Base-by-base conservation (phyloP, 495 filamentous ascomycete genomes). In the Chaetomidium leptoderma region DNA sequence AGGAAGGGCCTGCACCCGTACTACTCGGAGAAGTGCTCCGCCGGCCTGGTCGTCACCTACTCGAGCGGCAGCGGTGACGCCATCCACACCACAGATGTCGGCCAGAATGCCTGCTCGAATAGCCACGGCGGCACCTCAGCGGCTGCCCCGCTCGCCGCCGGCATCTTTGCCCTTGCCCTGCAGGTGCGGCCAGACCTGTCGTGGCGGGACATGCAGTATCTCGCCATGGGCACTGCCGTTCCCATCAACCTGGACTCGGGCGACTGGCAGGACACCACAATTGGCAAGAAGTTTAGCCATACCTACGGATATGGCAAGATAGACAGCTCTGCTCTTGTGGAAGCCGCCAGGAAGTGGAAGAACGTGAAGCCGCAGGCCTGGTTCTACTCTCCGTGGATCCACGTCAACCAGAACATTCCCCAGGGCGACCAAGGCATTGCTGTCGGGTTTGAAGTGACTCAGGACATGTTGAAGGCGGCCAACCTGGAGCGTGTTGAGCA, bases 71-170 rank as follows among this genome's bases (percentile, higher is more conserved):
- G 84, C 58, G 83, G 81, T 40, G 90, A 96, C 73, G 79, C 88
- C 4, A 98, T 98, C 57, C 90, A 96, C 72, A 98, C 93, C 16
- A 98, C 93, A 8, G 95, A 98, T 64, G 91, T 98, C 44, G 95
- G 93, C 23, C 72, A 76, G 21, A 86, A 96, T 69, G 71, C 79
- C 57, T 98, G 93, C 74, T 89, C 85, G 61, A 72, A 72, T 46
- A 72, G 75, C 16, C 93, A 98, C 69, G 93, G 93, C 27, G 93
- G 93, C 58, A 98, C 93, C n/a, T 97, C 93, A 14, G 93, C 93
- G 32, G 93, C 93, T 17, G 93, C 92, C 16, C 93, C 93, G 23
- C 79, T 98, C 19, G 95, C 87, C 29, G 92, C 89, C 32, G 93
- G 95, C 26, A 86, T 93, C 42, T 89, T 92, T 59, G 92, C 93